Evolutionary conservation across 2,329 filamentous ascomycete species (phyloP), one percentile per base, ranked within the genome.

Genomic region (Pseudogymnoascus sp.): DNA sequence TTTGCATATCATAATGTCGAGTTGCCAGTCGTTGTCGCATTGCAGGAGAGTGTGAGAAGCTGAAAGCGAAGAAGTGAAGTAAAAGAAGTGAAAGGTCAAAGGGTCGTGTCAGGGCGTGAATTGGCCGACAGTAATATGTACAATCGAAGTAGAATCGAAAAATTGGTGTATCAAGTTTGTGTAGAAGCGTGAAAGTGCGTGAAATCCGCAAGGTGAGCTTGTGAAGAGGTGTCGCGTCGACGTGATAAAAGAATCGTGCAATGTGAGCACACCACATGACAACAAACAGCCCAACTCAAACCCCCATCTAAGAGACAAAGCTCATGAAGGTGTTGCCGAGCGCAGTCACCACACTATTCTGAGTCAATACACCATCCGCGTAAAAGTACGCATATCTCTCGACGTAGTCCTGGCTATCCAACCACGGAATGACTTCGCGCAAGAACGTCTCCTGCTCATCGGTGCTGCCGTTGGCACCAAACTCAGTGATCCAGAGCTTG

Each of bases 401-500:
- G 17, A 80, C 71, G 39, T 68, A 71, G 41, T 65, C 61, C 54
- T 73, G 70, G 50, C 66, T 67, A 64, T 79, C 77, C 66, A 80
- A 73, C 71, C 73, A 79, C 2, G 73, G 72, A 67, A 79, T 73
- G 60, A 78, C 75, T 9, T 68, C 66, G 61, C 73, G 59, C 26
- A 81, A 67, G 72, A 79, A 80, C n/a, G 63, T 64, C 44, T 66
- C 68, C 47, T 71, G 66, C 59, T 75, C 73, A 10, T 39, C 61
- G 17, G 64, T 64, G 50, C 66, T 68, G 37, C 70, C 72, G 3
- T 68, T 66, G 31, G 73, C 68, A 62, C 74, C 76, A 64, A 76
- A 76, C 68, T 81, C 78, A 26, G 76, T 78, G 47, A 81, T 68
- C 74, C 74, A 80, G 61, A 80, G 47, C 26, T 54, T 54, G 47